Conservation (phyloP, 805 yeast species). For the Clavispora phyllophila region DNA sequence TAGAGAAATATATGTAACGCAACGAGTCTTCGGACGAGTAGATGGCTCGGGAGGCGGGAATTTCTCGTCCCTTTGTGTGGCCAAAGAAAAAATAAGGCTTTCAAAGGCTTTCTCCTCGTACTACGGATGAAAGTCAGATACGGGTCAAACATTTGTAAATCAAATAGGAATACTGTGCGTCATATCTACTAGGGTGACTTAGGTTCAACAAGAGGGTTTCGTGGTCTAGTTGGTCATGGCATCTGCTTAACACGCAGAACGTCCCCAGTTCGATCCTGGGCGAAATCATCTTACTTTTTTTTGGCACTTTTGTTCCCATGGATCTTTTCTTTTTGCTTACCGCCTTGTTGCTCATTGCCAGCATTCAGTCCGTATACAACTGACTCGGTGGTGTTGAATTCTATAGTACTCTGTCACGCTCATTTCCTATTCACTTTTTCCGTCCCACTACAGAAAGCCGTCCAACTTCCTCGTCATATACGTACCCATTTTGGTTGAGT, state of each 20-base stretch:
- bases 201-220: slow-evolving; percentile 10
- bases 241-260: slow-evolving; percentile 99
- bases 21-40: slow-evolving; percentile 2
- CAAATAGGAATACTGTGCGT: background rate
- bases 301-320: too few relatives aligned
- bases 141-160: slow-evolving; percentile 10
- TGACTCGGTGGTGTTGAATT: too few relatives aligned
- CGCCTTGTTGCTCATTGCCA: too few relatives aligned
- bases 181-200: background rate
- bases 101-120: slow-evolving; percentile 7
- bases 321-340: too few relatives aligned
- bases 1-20: background rate
- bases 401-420: too few relatives aligned
- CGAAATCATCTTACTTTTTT: slow-evolving; percentile 59
- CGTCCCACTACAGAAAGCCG: slow-evolving; percentile 42
- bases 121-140: slow-evolving; percentile 13
- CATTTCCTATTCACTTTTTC: slow-evolving; percentile 3
- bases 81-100: slow-evolving; percentile 9
- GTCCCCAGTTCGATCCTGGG: slow-evolving; percentile 99
- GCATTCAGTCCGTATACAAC: too few relatives aligned
- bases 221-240: slow-evolving; percentile 99
- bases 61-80: slow-evolving; percentile 9
- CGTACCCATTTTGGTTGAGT: slow-evolving; percentile 33
- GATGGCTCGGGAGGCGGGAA: slow-evolving; percentile 8
- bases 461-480: slow-evolving; percentile 45